Conservation (phyloP, 2,329 filamentous ascomycete genomes). For the Dichotomopilus funicola region DNA sequence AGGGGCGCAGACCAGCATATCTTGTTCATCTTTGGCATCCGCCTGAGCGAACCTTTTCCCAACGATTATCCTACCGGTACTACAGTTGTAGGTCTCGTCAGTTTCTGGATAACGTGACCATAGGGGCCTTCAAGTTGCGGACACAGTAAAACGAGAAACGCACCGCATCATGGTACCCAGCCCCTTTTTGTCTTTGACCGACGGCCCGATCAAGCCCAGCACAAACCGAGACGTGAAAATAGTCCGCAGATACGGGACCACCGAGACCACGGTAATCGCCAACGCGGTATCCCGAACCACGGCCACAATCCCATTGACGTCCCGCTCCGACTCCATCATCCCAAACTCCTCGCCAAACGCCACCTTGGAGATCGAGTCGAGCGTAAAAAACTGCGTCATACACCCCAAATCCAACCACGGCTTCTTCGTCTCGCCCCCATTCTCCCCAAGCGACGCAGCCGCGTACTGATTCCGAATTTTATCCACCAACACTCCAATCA, state of each 20-base stretch:
- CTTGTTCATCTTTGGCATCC: slow-evolving; percentile 36
- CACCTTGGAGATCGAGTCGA: slow-evolving; percentile 46
- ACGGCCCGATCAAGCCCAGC: slow-evolving; percentile 32
- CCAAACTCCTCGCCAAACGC: slow-evolving; percentile 44
- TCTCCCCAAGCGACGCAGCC: neutral
- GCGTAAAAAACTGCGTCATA: slow-evolving; percentile 42
- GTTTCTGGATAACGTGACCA: no score
- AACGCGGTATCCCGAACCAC: slow-evolving; percentile 25
- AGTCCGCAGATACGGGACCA: slow-evolving; percentile 36
- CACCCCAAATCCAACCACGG: slow-evolving; percentile 38
- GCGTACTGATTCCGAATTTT: slow-evolving; percentile 21
- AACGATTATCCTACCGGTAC: slow-evolving; percentile 40
- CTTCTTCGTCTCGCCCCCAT: neutral
- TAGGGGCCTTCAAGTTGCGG: neutral
- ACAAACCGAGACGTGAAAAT: slow-evolving; percentile 30
- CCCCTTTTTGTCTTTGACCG: slow-evolving; percentile 29
- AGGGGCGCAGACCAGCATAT: slow-evolving; percentile 39
- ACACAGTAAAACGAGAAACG: slow-evolving; percentile 1
- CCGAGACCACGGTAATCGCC: slow-evolving; percentile 16
- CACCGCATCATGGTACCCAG: slow-evolving; percentile 27
- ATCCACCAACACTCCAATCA: slow-evolving; percentile 16
- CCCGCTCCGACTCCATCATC: slow-evolving; percentile 35
- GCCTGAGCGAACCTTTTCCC: slow-evolving; percentile 36
- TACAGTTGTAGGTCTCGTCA: slow-evolving; percentile 2
- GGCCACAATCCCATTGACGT: slow-evolving; percentile 39